phyloP scores from a whole-genome alignment of 1,139 yeast genomes.

The Candida dubliniensis region DNA sequence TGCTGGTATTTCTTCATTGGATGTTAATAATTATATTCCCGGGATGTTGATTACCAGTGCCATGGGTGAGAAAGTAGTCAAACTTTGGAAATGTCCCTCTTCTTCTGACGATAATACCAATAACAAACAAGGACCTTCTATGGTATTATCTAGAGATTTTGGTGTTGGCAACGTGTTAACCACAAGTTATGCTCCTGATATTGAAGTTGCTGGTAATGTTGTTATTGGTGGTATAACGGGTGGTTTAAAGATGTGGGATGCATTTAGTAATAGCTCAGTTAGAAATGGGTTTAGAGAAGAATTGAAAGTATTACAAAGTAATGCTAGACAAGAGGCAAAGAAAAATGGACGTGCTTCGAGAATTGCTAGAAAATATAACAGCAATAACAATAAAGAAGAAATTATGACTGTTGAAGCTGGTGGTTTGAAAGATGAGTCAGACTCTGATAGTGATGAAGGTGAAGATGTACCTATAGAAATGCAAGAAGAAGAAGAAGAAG shows the following conservation, averaged over 20 bases:
- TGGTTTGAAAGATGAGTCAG: constrained; percentile 58
- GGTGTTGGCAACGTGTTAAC: constrained; percentile 93
- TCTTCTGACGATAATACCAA: constrained; percentile 20
- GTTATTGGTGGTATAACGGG: constrained; percentile 88
- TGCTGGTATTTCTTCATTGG: constrained; percentile 83
- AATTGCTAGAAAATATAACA: constrained; percentile 67
- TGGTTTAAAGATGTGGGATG: constrained; percentile 89
- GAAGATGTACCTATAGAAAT: constrained; percentile 14
- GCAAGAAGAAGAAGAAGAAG: constrained; percentile 11
- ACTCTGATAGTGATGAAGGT: constrained; percentile 51
- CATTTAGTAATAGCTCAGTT: constrained; percentile 77
- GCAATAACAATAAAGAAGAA: constrained; percentile 46
- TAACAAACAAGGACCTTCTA: constrained; percentile 64
- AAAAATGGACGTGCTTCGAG: constrained; percentile 62
- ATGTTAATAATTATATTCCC: constrained; percentile 63
- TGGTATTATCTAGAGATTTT: constrained; percentile 89
- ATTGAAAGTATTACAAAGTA: constrained; percentile 50
- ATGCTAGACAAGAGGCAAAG: constrained; percentile 60
- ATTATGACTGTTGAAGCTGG: constrained; percentile 63
- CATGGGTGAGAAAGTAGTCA: constrained; percentile 82
- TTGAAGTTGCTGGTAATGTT: constrained; percentile 81
- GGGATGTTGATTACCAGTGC: constrained; percentile 87
- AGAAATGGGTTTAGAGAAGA: constrained; percentile 66
- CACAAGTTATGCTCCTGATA: constrained; percentile 81
- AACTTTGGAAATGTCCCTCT: constrained; percentile 77